Evolutionary conservation across 1,284 basidiomycete species (phyloP), one percentile per base, ranked within the genome.

Genomic region (Phylloporus sp.): DNA sequence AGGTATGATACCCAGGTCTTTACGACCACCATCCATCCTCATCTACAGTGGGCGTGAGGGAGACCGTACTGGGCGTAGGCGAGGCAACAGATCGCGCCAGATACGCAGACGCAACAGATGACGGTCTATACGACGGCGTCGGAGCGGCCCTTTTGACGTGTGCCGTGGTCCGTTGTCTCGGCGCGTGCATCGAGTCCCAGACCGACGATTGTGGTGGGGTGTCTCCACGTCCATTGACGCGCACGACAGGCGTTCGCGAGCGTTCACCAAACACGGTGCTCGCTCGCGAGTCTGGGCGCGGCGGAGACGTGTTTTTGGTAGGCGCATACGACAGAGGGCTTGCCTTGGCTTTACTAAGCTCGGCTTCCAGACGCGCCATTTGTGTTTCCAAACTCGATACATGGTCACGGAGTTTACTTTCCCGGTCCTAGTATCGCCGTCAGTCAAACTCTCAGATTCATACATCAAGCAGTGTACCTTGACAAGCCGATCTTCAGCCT

Each of bases 1-100:
- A 15, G 17, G 41, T 73, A 64, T 60, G n/a, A 29, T 73, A 76
- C 65, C 72, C 35, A 25, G 32, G 17, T 60, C 45, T 72, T 80
- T 85, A 91, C 70, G 81, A 81, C 85, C 87, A 94, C 93, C 93
- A 94, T 43, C 93, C 93, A 62, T 94, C 90, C 3, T 88, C 84
- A 57, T 88, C 87, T 65, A 88, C 82, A 1, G 91, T 93, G 12
- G 90, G 91, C 23, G 89, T 85, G 47, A 86, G 81, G n/a, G 91
- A 92, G 23, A 91, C 89, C 15, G 83, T 86, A 73, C 93, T 94
- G 27, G 89, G 89, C 39, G 92, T 89, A 23, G 93, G 93, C 0
- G 92, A 94, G 37, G 89, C 85, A 12, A 84, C 81, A 27, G 81
- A 81, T 25, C 73, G 71, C 60, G 65, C 52, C 17, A 56, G 63